These are phyloP conservation scores for Pseudogymnoascus sp. DNA, from an alignment of 2,329 filamentous ascomycete genomes.

Conservation along the genomic window DNA sequence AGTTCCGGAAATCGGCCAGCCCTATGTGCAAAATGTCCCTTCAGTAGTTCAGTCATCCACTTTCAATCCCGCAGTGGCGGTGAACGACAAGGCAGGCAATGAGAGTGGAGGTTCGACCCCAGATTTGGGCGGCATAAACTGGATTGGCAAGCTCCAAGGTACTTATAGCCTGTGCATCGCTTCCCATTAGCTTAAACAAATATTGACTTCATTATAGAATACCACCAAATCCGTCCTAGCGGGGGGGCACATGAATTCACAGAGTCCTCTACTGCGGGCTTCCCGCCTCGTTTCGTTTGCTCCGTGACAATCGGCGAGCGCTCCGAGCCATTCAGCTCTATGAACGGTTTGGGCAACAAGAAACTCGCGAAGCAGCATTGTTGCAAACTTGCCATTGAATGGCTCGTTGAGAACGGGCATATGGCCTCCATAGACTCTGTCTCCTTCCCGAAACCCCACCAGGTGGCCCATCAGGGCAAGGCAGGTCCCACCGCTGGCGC, in stretches of 20 bases:
- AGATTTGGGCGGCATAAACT: slow-evolving; percentile 21
- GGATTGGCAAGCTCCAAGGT: slow-evolving; percentile 25
- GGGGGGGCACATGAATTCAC: slow-evolving; percentile 9
- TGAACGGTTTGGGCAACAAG: slow-evolving; percentile 20
- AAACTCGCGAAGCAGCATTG: slow-evolving; percentile 26
- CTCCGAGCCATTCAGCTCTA: slow-evolving; percentile 16
- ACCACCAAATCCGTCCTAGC: slow-evolving; percentile 17
- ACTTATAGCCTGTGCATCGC: not conserved
- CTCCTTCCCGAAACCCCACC: slow-evolving; percentile 19
- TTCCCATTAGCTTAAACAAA: not conserved
- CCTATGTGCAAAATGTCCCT: not conserved
- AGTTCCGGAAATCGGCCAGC: not conserved
- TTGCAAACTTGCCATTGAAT: slow-evolving; percentile 26
- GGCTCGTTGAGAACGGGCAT: slow-evolving; percentile 22
- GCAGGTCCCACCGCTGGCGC: not conserved
- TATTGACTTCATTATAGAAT: slow-evolving; percentile 14
- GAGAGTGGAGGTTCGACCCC: not conserved
- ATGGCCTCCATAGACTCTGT: slow-evolving; percentile 23
- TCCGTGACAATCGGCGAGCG: slow-evolving; percentile 19
- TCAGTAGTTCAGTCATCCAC: not conserved
- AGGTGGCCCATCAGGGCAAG: slow-evolving; percentile 4
- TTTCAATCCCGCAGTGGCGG: not conserved
- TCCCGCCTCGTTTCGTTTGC: slow-evolving; percentile 12
- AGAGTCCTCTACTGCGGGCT: slow-evolving; percentile 3
- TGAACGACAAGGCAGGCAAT: not conserved